A percentile compares a stretch with the other conserved stretches of the same genome.
These are phyloP conservation scores for Plasmodium gallinaceum DNA, from an alignment of 169 alveolate species.

Conservation along the genomic window DNA sequence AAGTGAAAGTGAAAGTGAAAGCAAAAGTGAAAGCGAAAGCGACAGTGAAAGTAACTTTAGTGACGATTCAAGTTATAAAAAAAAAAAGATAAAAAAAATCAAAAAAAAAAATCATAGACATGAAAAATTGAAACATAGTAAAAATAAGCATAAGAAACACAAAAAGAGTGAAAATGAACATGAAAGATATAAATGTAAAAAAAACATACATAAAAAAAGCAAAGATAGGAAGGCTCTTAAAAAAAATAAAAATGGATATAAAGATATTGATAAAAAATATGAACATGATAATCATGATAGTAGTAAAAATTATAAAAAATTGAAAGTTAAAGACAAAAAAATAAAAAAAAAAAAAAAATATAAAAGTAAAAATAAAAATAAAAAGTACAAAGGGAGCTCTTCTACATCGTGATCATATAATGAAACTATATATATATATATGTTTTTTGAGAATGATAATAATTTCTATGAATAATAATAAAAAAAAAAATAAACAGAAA, in stretches of 20 bases:
- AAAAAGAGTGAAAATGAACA: conserved; percentile 11
- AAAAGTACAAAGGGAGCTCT: not conserved
- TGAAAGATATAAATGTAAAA: not conserved
- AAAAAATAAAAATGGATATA: not conserved
- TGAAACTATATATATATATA: no score
- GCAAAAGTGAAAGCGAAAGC: conserved; percentile 4
- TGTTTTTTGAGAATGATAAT: no score
- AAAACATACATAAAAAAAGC: not conserved
- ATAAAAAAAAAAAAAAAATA: not conserved
- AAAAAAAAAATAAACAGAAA: no score
- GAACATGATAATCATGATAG: not conserved
- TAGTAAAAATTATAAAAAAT: not conserved
- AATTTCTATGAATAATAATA: no score
- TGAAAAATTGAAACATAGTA: not conserved
- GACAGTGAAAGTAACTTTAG: conserved; percentile 10
- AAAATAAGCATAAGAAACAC: conserved; percentile 1
- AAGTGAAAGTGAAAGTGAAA: conserved; percentile 15
- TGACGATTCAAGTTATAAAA: not conserved
- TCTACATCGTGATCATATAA: not conserved
- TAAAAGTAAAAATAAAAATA: not conserved
- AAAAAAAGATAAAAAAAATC: no score
- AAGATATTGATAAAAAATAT: conserved; percentile 3
- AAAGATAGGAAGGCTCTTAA: conserved; percentile 1
- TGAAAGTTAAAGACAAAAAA: not conserved
- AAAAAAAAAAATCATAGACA: no score